Evolutionary conservation across 768 basidiomycete species (phyloP).

Genomic region (Holtermannia corniformis): DNA sequence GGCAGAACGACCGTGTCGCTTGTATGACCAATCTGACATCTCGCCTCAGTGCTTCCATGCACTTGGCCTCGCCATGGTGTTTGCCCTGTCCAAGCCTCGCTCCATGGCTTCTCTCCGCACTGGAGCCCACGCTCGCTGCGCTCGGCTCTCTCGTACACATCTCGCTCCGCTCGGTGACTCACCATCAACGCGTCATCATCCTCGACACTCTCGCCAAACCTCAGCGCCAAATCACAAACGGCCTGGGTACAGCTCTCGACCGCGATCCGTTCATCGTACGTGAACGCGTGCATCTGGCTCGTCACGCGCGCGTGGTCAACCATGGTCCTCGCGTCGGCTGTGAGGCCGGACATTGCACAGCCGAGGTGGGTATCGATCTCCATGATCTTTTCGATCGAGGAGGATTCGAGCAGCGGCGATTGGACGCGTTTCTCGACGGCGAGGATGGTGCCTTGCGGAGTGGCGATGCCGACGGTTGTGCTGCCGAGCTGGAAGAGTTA

Average conservation of each 20-base stretch:
- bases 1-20: no score
- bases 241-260: slow-evolving; percentile 98
- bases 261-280: slow-evolving; percentile 91
- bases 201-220: slow-evolving; percentile 98
- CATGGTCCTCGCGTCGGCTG: slow-evolving; percentile 97
- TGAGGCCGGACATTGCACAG: slow-evolving; percentile 91
- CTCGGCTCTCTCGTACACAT: not conserved
- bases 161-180: slow-evolving; percentile 16
- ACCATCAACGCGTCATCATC: slow-evolving; percentile 98
- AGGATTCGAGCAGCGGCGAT: slow-evolving; percentile 87
- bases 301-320: slow-evolving; percentile 99
- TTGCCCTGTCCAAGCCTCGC: no score
- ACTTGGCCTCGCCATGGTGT: no score
- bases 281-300: slow-evolving; percentile 70
- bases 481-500: slow-evolving; percentile 67
- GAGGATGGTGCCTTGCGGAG: slow-evolving; percentile 79
- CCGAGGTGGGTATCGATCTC: slow-evolving; percentile 95
- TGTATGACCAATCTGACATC: no score
- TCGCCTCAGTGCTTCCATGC: no score
- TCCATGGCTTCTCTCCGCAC: not conserved
- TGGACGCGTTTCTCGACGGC: slow-evolving; percentile 98
- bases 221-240: slow-evolving; percentile 88
- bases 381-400: slow-evolving; percentile 99
- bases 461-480: slow-evolving; percentile 91
- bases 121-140: no score